Evolutionary conservation across 1,284 basidiomycete genomes (phyloP).

Genomic region (Microbotryum lychnidis-dioicae): DNA sequence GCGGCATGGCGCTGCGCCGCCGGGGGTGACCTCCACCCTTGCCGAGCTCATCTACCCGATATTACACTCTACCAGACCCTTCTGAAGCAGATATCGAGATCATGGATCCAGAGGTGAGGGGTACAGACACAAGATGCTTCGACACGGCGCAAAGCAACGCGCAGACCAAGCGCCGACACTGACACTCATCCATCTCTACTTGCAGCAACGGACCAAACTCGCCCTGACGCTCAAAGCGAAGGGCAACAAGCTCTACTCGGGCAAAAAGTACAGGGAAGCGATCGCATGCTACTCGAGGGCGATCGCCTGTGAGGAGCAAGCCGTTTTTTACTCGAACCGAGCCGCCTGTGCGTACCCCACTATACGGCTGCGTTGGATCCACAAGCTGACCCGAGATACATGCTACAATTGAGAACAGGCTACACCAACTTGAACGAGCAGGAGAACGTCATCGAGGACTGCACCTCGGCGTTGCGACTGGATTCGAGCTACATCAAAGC

Average conservation of each 20-base stretch:
- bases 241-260: constrained; percentile 83
- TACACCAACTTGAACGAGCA: constrained; percentile 83
- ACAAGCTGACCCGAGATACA: not conserved
- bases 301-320: constrained; percentile 76
- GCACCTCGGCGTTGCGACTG: constrained; percentile 75
- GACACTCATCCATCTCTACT: not conserved
- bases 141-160: too few relatives aligned
- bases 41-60: not conserved
- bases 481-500: constrained; percentile 90
- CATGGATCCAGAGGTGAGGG: constrained; percentile 12
- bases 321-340: constrained; percentile 94
- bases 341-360: constrained; percentile 67
- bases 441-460: constrained; percentile 81
- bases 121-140: not conserved
- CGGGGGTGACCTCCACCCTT: not conserved
- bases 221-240: constrained; percentile 76
- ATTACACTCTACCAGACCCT: constrained; percentile 3
- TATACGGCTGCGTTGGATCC: not conserved
- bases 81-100: constrained; percentile 14
- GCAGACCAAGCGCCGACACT: not conserved
- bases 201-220: constrained; percentile 68
- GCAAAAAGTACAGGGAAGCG: constrained; percentile 67
- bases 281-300: constrained; percentile 84
- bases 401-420: constrained; percentile 46
- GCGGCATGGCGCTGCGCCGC: too few relatives aligned